Conservation (phyloP, 2,329 filamentous ascomycete species). For the Ceratocystis colombiana region DNA sequence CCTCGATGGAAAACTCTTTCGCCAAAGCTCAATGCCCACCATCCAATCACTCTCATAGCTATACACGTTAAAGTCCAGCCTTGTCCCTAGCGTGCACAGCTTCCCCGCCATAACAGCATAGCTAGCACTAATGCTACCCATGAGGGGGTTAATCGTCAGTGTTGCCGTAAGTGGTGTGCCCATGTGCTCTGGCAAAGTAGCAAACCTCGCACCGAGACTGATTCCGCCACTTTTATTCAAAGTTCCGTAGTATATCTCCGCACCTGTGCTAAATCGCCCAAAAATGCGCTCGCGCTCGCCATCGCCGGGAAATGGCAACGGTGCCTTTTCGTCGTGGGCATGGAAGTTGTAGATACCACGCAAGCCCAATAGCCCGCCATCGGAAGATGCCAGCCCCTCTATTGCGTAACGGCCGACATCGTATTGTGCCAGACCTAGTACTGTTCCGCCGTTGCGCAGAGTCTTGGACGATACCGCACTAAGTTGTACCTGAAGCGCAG, state of each 20-base stretch:
- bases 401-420: slow-evolving; percentile 79
- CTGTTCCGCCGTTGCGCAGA: slow-evolving; percentile 64
- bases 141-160: slow-evolving; percentile 82
- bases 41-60: slow-evolving; percentile 94
- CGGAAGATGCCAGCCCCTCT: slow-evolving; percentile 84
- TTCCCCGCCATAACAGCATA: slow-evolving; percentile 84
- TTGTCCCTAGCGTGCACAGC: slow-evolving; percentile 74
- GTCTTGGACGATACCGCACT: slow-evolving; percentile 64
- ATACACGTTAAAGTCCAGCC: slow-evolving; percentile 95
- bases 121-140: slow-evolving; percentile 82
- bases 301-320: slow-evolving; percentile 26
- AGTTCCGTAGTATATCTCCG: slow-evolving; percentile 89
- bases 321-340: slow-evolving; percentile 46
- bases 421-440: slow-evolving; percentile 65
- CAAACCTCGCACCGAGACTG: slow-evolving; percentile 79
- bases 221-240: slow-evolving; percentile 89
- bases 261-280: slow-evolving; percentile 81
- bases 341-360: slow-evolving; percentile 94
- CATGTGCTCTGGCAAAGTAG: slow-evolving; percentile 67
- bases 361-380: slow-evolving; percentile 78
- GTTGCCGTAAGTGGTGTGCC: slow-evolving; percentile 92
- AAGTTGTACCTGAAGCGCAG: slow-evolving; percentile 68
- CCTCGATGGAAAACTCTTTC: slow-evolving; percentile 43
- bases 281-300: slow-evolving; percentile 51
- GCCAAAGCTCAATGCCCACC: slow-evolving; percentile 88